Conservation (phyloP, 768 basidiomycete species). For the Mycena galericulata region DNA sequence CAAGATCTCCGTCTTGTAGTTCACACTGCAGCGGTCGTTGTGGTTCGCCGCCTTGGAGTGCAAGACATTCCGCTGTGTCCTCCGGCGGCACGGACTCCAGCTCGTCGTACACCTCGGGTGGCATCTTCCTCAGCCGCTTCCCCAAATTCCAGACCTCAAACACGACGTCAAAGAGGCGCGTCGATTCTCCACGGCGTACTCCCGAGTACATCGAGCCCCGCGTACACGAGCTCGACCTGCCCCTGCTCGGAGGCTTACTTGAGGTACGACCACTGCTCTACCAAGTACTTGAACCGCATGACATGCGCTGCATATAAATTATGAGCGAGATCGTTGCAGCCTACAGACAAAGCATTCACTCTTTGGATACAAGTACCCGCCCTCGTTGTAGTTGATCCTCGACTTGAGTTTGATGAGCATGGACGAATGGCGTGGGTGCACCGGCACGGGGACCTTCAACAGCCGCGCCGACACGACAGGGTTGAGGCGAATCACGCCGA, state of each 20-base stretch:
- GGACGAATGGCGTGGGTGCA: constrained; percentile 95
- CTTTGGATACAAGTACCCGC: constrained; percentile 86
- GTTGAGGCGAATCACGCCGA: constrained; percentile 93
- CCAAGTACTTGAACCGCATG: constrained; percentile 94
- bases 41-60: constrained; percentile 83
- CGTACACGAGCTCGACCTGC: constrained; percentile 86
- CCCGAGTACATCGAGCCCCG: constrained; percentile 91
- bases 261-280: constrained; percentile 87
- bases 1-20: constrained; percentile 98
- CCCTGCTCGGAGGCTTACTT: constrained; percentile 78
- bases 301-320: constrained; percentile 60
- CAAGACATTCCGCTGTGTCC: constrained; percentile 62
- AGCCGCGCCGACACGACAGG: constrained; percentile 82
- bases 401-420: constrained; percentile 95
- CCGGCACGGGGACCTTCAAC: constrained; percentile 77
- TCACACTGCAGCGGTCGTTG: constrained; percentile 91
- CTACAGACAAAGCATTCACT: constrained; percentile 56
- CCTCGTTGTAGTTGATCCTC: constrained; percentile 82
- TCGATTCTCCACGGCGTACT: constrained; percentile 94
- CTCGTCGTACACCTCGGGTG: constrained; percentile 74
- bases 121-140: constrained; percentile 84
- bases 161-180: constrained; percentile 77
- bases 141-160: constrained; percentile 90
- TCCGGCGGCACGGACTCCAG: constrained; percentile 71
- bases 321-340: constrained; percentile 14